These are phyloP conservation scores for Brettanomyces custersianus DNA, from an alignment of 805 yeast genomes.

Conservation along the genomic window DNA sequence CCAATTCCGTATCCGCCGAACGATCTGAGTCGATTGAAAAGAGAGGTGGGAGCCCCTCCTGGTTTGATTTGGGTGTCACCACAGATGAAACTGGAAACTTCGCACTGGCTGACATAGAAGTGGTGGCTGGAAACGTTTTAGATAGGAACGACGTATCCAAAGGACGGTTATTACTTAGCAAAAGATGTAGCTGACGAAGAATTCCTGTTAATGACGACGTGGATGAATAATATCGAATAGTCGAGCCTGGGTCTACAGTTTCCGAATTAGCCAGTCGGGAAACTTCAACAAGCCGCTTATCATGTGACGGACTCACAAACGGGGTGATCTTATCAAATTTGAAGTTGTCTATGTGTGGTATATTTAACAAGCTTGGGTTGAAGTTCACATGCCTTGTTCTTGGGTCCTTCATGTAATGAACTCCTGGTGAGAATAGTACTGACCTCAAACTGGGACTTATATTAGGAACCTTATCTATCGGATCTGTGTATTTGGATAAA, in stretches of 20 bases:
- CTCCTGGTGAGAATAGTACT: conserved; percentile 73
- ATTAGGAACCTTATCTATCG: conserved; percentile 32
- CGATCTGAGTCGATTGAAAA: conserved; percentile 68
- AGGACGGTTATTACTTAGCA: conserved; percentile 54
- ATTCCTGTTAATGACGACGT: conserved; percentile 83
- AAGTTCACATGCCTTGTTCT: conserved; percentile 69
- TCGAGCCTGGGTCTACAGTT: conserved; percentile 1
- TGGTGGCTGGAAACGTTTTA: conserved; percentile 30
- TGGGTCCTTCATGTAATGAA: conserved; percentile 71
- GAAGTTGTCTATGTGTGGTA: conserved; percentile 58
- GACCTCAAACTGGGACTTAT: conserved; percentile 61
- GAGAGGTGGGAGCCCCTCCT: conserved; percentile 12
- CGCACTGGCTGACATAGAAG: conserved; percentile 33
- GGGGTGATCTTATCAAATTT: conserved; percentile 45
- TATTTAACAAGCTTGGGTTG: conserved; percentile 45
- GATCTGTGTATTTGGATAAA: conserved; percentile 9
- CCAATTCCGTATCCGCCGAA: conserved; percentile 54
- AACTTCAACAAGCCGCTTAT: conserved; percentile 38
- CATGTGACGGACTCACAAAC: conserved; percentile 64
- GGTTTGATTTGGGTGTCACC: conserved; percentile 32
- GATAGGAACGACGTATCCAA: conserved; percentile 39
- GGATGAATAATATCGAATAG: conserved; percentile 54
- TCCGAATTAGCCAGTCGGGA: conserved; percentile 27
- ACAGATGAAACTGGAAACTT: conserved; percentile 48
- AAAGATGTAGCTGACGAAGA: conserved; percentile 64